These are phyloP conservation scores for Synura sp. DNA, from an alignment of 352 stramenopile genomes.

Conservation along the genomic window DNA sequence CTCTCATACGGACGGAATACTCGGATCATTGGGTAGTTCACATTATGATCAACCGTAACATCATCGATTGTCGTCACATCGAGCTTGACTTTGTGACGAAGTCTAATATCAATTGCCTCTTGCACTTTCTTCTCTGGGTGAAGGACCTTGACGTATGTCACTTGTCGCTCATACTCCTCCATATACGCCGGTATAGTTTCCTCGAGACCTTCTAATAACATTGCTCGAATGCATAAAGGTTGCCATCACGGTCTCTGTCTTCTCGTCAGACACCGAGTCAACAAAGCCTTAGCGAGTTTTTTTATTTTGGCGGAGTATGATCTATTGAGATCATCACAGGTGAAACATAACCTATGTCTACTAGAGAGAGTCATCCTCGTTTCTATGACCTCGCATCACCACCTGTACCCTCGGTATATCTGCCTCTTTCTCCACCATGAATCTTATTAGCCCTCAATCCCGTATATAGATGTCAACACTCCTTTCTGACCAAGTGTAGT, in stretches of 20 bases:
- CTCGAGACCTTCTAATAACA: neutral
- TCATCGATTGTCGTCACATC: conserved; percentile 1
- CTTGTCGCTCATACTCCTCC: conserved; percentile 16
- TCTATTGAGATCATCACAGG: conserved; percentile 25
- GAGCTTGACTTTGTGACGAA: neutral
- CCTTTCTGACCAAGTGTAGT: conserved; percentile 26
- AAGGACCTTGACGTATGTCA: conserved; percentile 11
- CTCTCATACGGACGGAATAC: conserved; percentile 15
- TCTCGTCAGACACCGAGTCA: conserved; percentile 23
- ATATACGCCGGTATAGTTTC: conserved; percentile 5
- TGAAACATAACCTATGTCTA: neutral
- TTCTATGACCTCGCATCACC: conserved; percentile 1
- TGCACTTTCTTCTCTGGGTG: conserved; percentile 22
- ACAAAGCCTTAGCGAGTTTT: conserved; percentile 2
- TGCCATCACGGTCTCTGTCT: neutral
- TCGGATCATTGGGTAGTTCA: neutral
- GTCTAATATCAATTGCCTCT: no score
- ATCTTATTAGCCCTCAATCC: conserved; percentile 18
- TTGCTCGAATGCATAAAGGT: conserved; percentile 31
- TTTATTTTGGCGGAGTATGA: neutral
- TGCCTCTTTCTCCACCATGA: conserved; percentile 10
- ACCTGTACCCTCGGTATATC: conserved; percentile 23
- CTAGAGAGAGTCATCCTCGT: neutral
- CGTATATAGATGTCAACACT: conserved; percentile 20
- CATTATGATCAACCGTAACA: neutral